Evolutionary conservation across 2,329 filamentous ascomycete genomes (phyloP), one percentile per base, ranked within the genome.

Genomic region (Diaporthe destruens): DNA sequence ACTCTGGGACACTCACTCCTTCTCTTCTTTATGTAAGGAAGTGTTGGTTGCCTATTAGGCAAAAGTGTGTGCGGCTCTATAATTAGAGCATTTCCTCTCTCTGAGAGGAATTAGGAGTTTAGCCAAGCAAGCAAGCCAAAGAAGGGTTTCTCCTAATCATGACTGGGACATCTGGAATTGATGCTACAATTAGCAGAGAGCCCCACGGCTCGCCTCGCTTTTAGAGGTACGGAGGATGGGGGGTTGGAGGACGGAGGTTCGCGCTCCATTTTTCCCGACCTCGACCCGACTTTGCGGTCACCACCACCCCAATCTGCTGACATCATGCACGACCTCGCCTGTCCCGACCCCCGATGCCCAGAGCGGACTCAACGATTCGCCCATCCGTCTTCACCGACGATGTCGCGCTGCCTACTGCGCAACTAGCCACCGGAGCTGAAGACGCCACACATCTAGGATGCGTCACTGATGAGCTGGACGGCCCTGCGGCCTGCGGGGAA

Each of bases 191-290:
- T 3, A 11, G 36, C 23, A 42, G 39, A 14, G 34, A 12, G 36
- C 14, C 11, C 11, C 25, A 36, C 6, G 12, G 12, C 25, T 14
- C 12, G 25, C 61, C 44, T 51, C 61, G 47, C 32, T 53, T 16
- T 29, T 44, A 18, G 16, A 55, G 39, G 44, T 42, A 6, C 32
- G 42, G 51, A 44, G 42, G 25, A 25, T 23, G 42, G 29, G 29
- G 29, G 29, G 29, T 2, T 29, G 29, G 54, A 49, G 14, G 55
- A 32, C 55, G 55, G 68, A 61, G 11, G 55, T 54, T 70, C 55
- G 68, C 36, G 55, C 44, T 70, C 44, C 67, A 69, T n/a, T 69
- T 61, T 59, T 59, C 25, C 68, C 55, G 68, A 61, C 55, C 7
- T 61, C 29, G 55, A 53, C 55, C 67, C 55, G 44, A 53, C 9